A percentile compares a stretch with the other conserved stretches of the same genome.
phyloP scores from a whole-genome alignment of 148 eudicot species.

The Rhododendron williamsianum region DNA sequence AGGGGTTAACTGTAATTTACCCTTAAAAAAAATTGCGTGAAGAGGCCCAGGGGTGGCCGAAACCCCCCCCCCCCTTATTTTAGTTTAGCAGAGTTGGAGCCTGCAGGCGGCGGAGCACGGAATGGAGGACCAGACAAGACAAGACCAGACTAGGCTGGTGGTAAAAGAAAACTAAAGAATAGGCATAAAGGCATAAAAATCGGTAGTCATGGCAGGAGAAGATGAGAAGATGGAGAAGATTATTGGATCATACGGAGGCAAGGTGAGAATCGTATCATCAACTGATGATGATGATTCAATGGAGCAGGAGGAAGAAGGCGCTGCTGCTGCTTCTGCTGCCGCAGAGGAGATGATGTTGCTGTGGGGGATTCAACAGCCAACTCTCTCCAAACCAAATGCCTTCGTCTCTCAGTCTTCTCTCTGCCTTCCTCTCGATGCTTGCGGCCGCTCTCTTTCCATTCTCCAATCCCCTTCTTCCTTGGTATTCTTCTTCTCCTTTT shows the following conservation, averaged over 20 bases:
- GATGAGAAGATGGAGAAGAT: conserved; percentile 26
- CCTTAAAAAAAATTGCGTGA: too few species aligned
- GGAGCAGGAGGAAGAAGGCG: background rate
- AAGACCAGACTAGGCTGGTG: too few species aligned
- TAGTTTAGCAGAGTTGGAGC: too few species aligned
- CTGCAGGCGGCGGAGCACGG: too few species aligned
- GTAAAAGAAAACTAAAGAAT: too few species aligned
- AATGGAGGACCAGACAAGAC: too few species aligned
- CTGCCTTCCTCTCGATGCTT: conserved; percentile 61
- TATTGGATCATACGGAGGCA: conserved; percentile 58
- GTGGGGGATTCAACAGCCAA: conserved; percentile 90
- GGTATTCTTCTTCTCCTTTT: conserved; percentile 22
- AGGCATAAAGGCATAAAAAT: too few species aligned
- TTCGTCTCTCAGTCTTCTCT: conserved; percentile 69
- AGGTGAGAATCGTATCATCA: conserved; percentile 32
- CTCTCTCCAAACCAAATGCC: conserved; percentile 56
- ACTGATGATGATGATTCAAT: conserved; percentile 8
- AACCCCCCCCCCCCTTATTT: too few species aligned
- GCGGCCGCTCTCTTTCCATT: conserved; percentile 72
- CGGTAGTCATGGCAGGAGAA: background rate
- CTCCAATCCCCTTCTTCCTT: conserved; percentile 88
- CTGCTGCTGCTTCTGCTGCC: conserved; percentile 10
- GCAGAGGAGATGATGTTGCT: conserved; percentile 73
- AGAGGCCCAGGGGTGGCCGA: too few species aligned
- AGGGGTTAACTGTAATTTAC: too few species aligned